Evolutionary conservation across 345 rosid genomes (phyloP).

Genomic region (Murraya koenigii): DNA sequence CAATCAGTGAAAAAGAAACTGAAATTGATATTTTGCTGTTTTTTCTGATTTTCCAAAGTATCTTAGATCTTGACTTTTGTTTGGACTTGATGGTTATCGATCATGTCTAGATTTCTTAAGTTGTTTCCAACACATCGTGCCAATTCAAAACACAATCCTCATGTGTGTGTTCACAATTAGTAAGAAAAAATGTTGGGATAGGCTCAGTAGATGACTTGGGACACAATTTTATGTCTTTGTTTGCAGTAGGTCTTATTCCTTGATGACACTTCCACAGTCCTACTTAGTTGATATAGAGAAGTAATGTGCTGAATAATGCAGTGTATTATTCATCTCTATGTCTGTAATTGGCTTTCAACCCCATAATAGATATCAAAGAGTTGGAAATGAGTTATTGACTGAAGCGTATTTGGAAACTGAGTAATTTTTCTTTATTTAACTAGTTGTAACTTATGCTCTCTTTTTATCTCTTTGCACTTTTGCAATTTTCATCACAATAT

Average conservation of each 20-base stretch:
- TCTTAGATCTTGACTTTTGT: neutral
- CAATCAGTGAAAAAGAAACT: neutral
- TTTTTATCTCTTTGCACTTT: neutral
- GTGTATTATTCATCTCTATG: neutral
- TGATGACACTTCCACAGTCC: neutral
- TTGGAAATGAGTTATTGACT: neutral
- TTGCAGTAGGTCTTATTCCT: neutral
- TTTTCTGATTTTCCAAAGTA: neutral
- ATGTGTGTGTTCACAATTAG: neutral
- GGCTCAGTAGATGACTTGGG: neutral
- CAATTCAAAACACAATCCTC: neutral
- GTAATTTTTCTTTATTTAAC: neutral
- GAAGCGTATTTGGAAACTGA: constrained; percentile 2
- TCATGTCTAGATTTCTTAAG: neutral
- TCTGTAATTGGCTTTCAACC: neutral
- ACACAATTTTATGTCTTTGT: neutral
- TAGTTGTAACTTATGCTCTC: neutral
- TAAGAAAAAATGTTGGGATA: neutral
- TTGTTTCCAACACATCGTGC: neutral
- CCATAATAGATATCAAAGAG: neutral
- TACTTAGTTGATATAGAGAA: neutral
- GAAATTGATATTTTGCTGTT: neutral
- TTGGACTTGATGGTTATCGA: neutral
- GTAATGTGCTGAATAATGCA: neutral
- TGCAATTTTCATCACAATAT: neutral